Evolutionary conservation across 2,329 filamentous ascomycete species (phyloP).

Genomic region (Thermochaetoides dissita): DNA sequence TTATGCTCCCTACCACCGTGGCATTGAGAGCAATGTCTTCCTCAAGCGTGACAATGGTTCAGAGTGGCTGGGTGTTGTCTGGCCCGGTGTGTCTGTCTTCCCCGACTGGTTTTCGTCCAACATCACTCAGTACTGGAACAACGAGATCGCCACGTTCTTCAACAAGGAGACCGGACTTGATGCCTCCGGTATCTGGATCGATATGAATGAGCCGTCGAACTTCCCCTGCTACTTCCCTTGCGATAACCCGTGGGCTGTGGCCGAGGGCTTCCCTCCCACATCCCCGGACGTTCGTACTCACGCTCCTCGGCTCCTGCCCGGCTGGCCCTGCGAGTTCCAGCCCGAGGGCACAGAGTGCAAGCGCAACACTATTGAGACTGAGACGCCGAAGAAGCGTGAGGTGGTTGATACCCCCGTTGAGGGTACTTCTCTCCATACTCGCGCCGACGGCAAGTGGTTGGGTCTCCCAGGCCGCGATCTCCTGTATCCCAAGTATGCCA

Average conservation of each 20-base stretch:
- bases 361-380: slow-evolving; percentile 10
- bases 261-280: slow-evolving; percentile 39
- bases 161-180: slow-evolving; percentile 49
- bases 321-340: slow-evolving; percentile 56
- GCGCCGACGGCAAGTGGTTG: slow-evolving; percentile 26
- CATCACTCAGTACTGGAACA: slow-evolving; percentile 54
- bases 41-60: slow-evolving; percentile 40
- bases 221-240: slow-evolving; percentile 42
- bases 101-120: slow-evolving; percentile 64
- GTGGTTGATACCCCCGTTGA: slow-evolving; percentile 1
- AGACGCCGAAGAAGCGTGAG: not conserved
- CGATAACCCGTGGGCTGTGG: slow-evolving; percentile 27
- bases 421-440: slow-evolving; percentile 4
- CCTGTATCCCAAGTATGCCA: slow-evolving; percentile 49
- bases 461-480: slow-evolving; percentile 51
- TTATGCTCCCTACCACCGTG: slow-evolving; percentile 27
- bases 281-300: slow-evolving; percentile 47
- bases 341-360: slow-evolving; percentile 31
- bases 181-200: slow-evolving; percentile 68
- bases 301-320: slow-evolving; percentile 49
- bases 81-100: slow-evolving; percentile 60
- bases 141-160: slow-evolving; percentile 54
- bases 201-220: slow-evolving; percentile 45
- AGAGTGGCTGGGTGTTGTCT: slow-evolving; percentile 52
- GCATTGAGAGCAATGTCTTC: slow-evolving; percentile 31